Percentiles rank a stretch among this genome's conserved stretches.
These are phyloP conservation scores for Aspergillus fructus DNA, from an alignment of 2,329 filamentous ascomycete species.

Conservation along the genomic window DNA sequence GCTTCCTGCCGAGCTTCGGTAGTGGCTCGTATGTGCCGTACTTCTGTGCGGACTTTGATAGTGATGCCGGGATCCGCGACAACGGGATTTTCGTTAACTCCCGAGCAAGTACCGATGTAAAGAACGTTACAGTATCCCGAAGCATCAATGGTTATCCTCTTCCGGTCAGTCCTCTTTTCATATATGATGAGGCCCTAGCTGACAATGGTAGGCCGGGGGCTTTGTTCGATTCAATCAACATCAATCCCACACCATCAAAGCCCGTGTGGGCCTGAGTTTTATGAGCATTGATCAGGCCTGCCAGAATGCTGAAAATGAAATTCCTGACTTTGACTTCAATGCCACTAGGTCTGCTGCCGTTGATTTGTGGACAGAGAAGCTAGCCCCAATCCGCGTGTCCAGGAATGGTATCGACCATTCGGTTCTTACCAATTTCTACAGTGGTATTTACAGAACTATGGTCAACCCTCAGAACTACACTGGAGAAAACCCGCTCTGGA, in stretches of 20 bases:
- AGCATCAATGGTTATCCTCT: slow-evolving; percentile 60
- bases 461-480: slow-evolving; percentile 72
- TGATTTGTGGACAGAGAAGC: slow-evolving; percentile 60
- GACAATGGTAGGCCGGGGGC: slow-evolving; percentile 53
- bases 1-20: slow-evolving; percentile 65
- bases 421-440: slow-evolving; percentile 61
- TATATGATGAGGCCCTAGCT: neutral
- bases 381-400: slow-evolving; percentile 37
- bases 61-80: slow-evolving; percentile 53
- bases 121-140: slow-evolving; percentile 55
- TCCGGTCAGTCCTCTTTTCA: slow-evolving; percentile 22
- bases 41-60: slow-evolving; percentile 68
- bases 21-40: slow-evolving; percentile 59
- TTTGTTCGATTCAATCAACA: slow-evolving; percentile 63
- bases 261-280: slow-evolving; percentile 68
- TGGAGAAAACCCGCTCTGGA: slow-evolving; percentile 68
- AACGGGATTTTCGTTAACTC: slow-evolving; percentile 64
- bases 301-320: slow-evolving; percentile 64
- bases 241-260: slow-evolving; percentile 53
- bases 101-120: slow-evolving; percentile 54
- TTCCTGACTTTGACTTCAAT: slow-evolving; percentile 64
- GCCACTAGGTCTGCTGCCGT: slow-evolving; percentile 52
- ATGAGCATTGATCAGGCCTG: slow-evolving; percentile 67
- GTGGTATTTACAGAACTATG: slow-evolving; percentile 67
- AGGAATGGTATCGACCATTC: slow-evolving; percentile 29